phyloP scores from a whole-genome alignment of 495 filamentous ascomycete genomes.

The Talaromyces ruber region DNA sequence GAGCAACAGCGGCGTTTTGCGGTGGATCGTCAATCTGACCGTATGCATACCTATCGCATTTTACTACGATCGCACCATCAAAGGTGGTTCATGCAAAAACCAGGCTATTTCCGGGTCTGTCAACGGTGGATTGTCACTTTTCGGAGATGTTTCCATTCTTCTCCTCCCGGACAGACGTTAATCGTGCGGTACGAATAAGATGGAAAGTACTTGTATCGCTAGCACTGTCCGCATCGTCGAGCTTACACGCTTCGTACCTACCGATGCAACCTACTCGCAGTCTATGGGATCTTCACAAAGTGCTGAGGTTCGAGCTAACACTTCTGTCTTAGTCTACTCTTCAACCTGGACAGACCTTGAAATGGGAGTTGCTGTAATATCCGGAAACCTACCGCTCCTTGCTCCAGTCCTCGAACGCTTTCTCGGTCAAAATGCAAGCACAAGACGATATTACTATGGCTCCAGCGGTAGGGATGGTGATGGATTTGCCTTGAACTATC shows the following conservation, averaged over 20 bases:
- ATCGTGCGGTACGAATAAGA: neutral
- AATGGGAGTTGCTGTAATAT: neutral
- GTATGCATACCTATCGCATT: constrained; percentile 15
- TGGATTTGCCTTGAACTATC: neutral
- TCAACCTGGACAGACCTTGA: neutral
- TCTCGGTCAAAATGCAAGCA: neutral
- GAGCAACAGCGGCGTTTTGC: neutral
- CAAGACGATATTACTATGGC: neutral
- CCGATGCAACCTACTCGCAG: neutral
- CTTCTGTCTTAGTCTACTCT: neutral
- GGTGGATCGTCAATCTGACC: neutral
- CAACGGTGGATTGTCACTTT: neutral
- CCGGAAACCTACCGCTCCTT: neutral
- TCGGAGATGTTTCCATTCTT: neutral
- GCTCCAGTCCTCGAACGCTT: neutral
- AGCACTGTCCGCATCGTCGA: neutral
- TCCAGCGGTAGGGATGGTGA: neutral
- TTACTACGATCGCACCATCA: constrained; percentile 17
- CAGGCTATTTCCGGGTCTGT: neutral
- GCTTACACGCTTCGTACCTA: neutral
- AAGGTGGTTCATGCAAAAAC: constrained; percentile 14
- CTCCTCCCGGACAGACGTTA: too few relatives aligned
- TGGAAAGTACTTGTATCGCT: neutral
- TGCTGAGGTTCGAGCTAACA: neutral
- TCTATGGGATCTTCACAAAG: neutral